Conservation (phyloP, 805 yeast species). For the Yarrowia deformans region DNA sequence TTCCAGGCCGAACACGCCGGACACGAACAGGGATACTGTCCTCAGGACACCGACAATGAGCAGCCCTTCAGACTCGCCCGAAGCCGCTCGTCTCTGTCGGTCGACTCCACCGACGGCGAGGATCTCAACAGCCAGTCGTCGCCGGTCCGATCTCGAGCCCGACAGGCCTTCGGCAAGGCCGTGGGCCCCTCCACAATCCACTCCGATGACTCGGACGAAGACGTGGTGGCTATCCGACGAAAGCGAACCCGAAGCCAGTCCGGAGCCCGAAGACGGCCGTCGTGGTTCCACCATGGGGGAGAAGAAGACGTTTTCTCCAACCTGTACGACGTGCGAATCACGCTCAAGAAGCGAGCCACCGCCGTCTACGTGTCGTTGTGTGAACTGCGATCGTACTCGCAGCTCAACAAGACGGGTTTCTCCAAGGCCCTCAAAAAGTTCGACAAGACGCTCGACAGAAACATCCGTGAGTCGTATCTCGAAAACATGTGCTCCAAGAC, state of each 20-base stretch:
- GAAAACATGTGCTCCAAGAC: slow-evolving; percentile 55
- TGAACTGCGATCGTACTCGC: slow-evolving; percentile 83
- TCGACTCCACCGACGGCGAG: slow-evolving; percentile 37
- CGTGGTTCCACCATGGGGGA: slow-evolving; percentile 37
- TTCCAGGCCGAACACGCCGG: slow-evolving; percentile 38
- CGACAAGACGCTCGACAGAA: slow-evolving; percentile 77
- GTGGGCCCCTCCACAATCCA: slow-evolving; percentile 23
- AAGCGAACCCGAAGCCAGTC: slow-evolving; percentile 36
- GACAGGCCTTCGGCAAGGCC: slow-evolving; percentile 17
- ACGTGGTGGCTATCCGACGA: slow-evolving; percentile 21
- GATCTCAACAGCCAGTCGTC: slow-evolving; percentile 16
- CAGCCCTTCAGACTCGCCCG: slow-evolving; percentile 31
- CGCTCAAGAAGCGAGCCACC: slow-evolving; percentile 70
- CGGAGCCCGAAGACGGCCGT: slow-evolving; percentile 36
- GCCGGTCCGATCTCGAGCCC: slow-evolving; percentile 19
- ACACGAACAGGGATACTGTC: slow-evolving; percentile 32
- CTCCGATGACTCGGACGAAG: slow-evolving; percentile 32
- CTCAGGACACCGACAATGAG: slow-evolving; percentile 32
- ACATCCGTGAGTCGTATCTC: slow-evolving; percentile 67
- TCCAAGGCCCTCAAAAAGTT: slow-evolving; percentile 89
- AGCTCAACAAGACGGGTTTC: slow-evolving; percentile 87
- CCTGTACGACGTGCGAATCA: slow-evolving; percentile 54
- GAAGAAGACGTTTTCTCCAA: slow-evolving; percentile 39
- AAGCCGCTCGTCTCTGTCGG: slow-evolving; percentile 31
- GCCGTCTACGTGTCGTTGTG: slow-evolving; percentile 75